Base-by-base conservation (phyloP, 441 rosid genomes). In the Hura crepitans region DNA sequence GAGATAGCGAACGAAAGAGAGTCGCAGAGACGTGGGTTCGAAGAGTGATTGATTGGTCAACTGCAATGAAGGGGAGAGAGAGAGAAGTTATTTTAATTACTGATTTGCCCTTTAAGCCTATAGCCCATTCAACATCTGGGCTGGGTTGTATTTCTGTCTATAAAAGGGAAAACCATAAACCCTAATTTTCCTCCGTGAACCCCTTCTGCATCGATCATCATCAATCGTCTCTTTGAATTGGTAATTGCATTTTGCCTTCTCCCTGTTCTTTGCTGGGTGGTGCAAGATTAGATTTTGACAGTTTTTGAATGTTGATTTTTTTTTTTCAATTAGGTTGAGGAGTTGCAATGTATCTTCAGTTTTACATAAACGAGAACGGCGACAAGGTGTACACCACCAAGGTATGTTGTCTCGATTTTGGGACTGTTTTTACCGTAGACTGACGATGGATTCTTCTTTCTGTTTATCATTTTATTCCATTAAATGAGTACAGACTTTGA, bases 321-420 rank as follows among this genome's bases (percentile, higher is more conserved):
- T 12, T 42, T 28, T 14, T 56, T 55, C 11, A 42, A 56, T 6
- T 62, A 64, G 78, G 63, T 14, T 35, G 27, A 54, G 7, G 13
- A 18, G 2, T 62, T 33, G 57, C 47, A 27, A 90, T 94, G 98
- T 91, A 88, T 90, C 97, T 94, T 78, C 95, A 88, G 86, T 94
- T 82, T 78, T 94, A 94, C 81, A 91, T 94, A 64, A 94, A 94
- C 77, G 97, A 92, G 65, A 94, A 91, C 43, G 98, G 98, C 46
- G 97, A 88, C 73, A 94, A 92, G 79, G 97, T 94, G 50, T 94
- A 94, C 88, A 94, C 98, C 71, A 92, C 97, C 30, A 94, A 92
- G 97, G 97, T 93, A 78, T 59, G 74, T 35, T 49, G 42, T 61
- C 37, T 61, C 39, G 2, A 18, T 65, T 18, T 39, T 20, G 69